Evolutionary conservation across 2,329 filamentous ascomycete genomes (phyloP).

Genomic region (Thelonectria olida): DNA sequence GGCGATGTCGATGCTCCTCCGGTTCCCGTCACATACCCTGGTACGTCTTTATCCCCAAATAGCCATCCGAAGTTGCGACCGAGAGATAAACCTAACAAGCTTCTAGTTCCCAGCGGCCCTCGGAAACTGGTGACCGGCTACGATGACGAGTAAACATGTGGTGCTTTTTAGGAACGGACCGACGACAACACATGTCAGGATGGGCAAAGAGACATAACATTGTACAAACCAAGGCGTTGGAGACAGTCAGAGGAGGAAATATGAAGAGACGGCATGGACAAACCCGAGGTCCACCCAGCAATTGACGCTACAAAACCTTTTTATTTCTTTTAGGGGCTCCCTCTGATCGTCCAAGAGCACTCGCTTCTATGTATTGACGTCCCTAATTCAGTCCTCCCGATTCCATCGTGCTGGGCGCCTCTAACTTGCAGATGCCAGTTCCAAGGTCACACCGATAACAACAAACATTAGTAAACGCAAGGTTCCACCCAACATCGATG

Average conservation of each 20-base stretch:
- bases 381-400: slow-evolving; percentile 4
- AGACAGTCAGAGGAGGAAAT: slow-evolving; percentile 28
- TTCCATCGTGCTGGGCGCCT: slow-evolving; percentile 25
- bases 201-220: slow-evolving; percentile 18
- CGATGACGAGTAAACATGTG: slow-evolving; percentile 59
- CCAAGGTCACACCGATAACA: slow-evolving; percentile 30
- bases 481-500: background rate
- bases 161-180: slow-evolving; percentile 13
- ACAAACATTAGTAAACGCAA: slow-evolving; percentile 18
- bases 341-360: slow-evolving; percentile 15
- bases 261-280: slow-evolving; percentile 31
- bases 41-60: slow-evolving; percentile 64
- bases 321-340: slow-evolving; percentile 20
- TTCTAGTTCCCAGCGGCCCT: slow-evolving; percentile 64
- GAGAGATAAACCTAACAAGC: slow-evolving; percentile 10
- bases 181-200: slow-evolving; percentile 20
- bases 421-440: slow-evolving; percentile 27
- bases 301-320: slow-evolving; percentile 42
- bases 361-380: slow-evolving; percentile 21
- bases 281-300: slow-evolving; percentile 30
- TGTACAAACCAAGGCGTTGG: slow-evolving; percentile 42
- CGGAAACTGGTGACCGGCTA: slow-evolving; percentile 69
- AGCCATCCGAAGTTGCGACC: background rate
- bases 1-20: slow-evolving; percentile 77
- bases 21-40: slow-evolving; percentile 91